These are phyloP conservation scores for Stachybotrys elegans DNA, from an alignment of 2,329 filamentous ascomycete genomes.

Conservation along the genomic window DNA sequence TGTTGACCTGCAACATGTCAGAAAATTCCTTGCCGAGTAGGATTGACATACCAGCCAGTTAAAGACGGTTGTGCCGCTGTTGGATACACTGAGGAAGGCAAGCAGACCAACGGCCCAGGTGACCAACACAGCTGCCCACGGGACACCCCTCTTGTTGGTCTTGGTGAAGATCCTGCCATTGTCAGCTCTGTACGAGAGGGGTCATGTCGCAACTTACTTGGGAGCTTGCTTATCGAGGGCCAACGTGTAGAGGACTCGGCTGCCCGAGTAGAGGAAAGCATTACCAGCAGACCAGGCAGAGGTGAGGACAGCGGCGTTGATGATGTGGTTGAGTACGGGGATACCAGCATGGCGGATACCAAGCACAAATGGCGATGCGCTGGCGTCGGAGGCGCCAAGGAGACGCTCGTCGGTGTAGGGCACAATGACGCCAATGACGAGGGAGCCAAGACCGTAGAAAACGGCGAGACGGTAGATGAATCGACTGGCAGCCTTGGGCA, in stretches of 20 bases:
- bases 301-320: conserved; percentile 64
- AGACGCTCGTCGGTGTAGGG: conserved; percentile 62
- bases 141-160: conserved; percentile 59
- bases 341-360: conserved; percentile 67
- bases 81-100: conserved; percentile 64
- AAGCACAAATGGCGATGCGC: conserved; percentile 60
- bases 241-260: conserved; percentile 65
- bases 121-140: conserved; percentile 46
- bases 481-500: conserved; percentile 59
- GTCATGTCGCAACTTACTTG: too few relatives aligned
- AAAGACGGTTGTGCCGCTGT: conserved; percentile 59
- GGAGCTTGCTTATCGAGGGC: conserved; percentile 64
- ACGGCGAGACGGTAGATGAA: conserved; percentile 58
- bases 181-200: too few relatives aligned
- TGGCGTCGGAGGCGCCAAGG: conserved; percentile 50
- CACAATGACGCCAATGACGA: conserved; percentile 57
- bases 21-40: too few relatives aligned
- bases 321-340: conserved; percentile 55
- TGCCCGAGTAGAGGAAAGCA: conserved; percentile 61
- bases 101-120: conserved; percentile 59
- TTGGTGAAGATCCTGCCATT: conserved; percentile 52
- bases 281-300: conserved; percentile 60
- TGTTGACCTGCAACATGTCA: too few relatives aligned
- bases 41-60: conserved; percentile 69
- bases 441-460: conserved; percentile 59